Evolutionary conservation across 768 basidiomycete species (phyloP).

Genomic region (Lentinula sp.): DNA sequence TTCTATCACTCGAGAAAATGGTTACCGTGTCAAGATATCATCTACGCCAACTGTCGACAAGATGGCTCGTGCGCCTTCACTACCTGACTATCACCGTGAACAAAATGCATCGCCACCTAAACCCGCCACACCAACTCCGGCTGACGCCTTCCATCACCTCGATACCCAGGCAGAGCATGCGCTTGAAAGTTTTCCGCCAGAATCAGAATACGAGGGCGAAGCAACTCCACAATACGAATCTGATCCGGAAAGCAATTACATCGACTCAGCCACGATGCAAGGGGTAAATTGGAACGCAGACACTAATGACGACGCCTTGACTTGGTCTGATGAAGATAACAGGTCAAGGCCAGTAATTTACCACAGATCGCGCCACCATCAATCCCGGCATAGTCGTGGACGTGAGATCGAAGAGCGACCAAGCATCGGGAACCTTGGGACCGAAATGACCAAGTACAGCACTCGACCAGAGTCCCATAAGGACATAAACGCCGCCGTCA

Average conservation of each 20-base stretch:
- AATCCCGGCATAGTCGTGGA: background rate
- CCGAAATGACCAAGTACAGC: background rate
- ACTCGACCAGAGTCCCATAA: background rate
- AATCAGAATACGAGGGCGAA: conserved; percentile 18
- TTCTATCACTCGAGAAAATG: conserved; percentile 57
- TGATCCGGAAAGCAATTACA: conserved; percentile 23
- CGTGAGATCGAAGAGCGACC: background rate
- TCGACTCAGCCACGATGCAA: background rate
- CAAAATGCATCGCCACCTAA: background rate
- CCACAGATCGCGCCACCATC: background rate
- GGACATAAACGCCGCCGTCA: background rate
- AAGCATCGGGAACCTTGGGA: background rate
- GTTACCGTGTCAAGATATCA: conserved; percentile 43
- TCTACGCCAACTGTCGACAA: conserved; percentile 21
- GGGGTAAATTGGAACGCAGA: background rate
- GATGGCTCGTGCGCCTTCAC: conserved; percentile 20
- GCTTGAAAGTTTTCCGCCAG: background rate
- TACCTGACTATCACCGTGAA: conserved; percentile 17
- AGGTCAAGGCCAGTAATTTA: background rate
- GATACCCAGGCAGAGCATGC: background rate
- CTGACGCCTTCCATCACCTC: background rate
- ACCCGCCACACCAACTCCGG: background rate
- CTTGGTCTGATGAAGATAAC: background rate
- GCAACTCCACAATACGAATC: conserved; percentile 34
- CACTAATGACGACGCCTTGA: background rate